Evolutionary conservation across 164 flowering plant species (phyloP), one percentile per base, ranked within the genome.

Genomic region (Berberis thunbergii): DNA sequence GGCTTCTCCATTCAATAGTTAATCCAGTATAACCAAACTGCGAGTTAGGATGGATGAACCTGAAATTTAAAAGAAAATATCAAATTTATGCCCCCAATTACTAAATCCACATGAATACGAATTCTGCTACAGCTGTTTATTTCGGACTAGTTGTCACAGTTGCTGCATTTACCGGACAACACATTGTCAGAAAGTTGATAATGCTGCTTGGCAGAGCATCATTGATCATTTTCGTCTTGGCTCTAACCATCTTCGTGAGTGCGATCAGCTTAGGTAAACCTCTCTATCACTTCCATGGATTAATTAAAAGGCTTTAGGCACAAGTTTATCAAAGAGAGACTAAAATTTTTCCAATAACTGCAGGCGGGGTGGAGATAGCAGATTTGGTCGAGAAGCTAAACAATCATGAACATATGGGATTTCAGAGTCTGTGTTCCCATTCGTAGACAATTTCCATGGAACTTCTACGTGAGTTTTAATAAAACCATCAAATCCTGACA

Each of bases 321-420:
- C 57, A 11, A 38, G 53, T 52, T 2, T 41, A 45, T 40, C 4
- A 53, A 9, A 12, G 45, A 43, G 8, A 54, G 3, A 45, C 45
- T 64, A 48, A 45, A 2, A 10, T 9, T 26, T 4, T 42, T 39
- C 61, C 48, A 12, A 58, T 7, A 11, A 11, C 60, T 75, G 63
- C 80, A 87, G 94, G 94, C 63, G 90, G 94, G 1, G 85, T 79
- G 39, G 88, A 88, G 57, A 82, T 87, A 53, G 69, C 74, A 43
- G 63, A 75, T 57, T 75, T 85, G 81, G 72, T 87, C 43, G 65
- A 74, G 72, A 85, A 81, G 73, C 67, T 87, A 69, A 74, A 69
- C 54, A 74, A 77, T 61, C 61, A 77, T n/a, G 83, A 85, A 57
- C 78, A 83, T 63, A 87, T 87, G 88, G 94, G 94, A 5, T 85